These are phyloP conservation scores for Arthrobotrys iridis DNA, from an alignment of 2,329 filamentous ascomycete species.

Conservation along the genomic window DNA sequence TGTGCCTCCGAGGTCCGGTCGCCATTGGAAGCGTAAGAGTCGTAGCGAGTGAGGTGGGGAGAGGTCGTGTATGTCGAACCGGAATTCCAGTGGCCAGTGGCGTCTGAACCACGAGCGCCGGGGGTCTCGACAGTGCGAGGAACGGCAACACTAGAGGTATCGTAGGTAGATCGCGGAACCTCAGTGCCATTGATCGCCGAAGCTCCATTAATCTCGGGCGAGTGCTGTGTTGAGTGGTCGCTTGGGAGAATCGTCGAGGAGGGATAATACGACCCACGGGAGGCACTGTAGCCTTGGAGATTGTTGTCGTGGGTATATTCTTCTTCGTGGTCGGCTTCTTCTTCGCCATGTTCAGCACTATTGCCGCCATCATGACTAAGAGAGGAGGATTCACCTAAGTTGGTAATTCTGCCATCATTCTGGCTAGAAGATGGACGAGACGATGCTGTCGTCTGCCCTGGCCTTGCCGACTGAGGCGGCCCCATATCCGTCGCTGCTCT, in stretches of 20 bases:
- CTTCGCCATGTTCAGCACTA: constrained; percentile 68
- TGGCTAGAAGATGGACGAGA: constrained; percentile 58
- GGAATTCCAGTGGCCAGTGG: constrained; percentile 40
- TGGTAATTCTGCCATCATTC: constrained; percentile 57
- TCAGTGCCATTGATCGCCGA: constrained; percentile 47
- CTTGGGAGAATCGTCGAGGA: constrained; percentile 71
- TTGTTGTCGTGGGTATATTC: constrained; percentile 83
- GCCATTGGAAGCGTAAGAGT: constrained; percentile 74
- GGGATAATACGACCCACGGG: constrained; percentile 67
- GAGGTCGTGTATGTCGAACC: constrained; percentile 43
- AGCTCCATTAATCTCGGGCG: constrained; percentile 65
- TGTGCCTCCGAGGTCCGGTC: constrained; percentile 76
- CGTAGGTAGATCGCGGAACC: constrained; percentile 48
- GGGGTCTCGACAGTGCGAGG: constrained; percentile 50
- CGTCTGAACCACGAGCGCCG: constrained; percentile 36
- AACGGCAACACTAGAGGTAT: constrained; percentile 47
- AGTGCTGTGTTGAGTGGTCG: constrained; percentile 73
- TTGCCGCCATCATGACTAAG: constrained; percentile 68
- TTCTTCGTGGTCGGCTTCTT: constrained; percentile 71
- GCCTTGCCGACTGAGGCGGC: constrained; percentile 73
- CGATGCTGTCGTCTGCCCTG: constrained; percentile 67
- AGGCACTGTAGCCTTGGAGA: constrained; percentile 61
- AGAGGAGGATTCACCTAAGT: constrained; percentile 66
- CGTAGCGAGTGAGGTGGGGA: constrained; percentile 83
- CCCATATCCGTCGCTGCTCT: constrained; percentile 76